Evolutionary conservation across 306 rosid species (phyloP).

Genomic region (Quercus wislizeni): DNA sequence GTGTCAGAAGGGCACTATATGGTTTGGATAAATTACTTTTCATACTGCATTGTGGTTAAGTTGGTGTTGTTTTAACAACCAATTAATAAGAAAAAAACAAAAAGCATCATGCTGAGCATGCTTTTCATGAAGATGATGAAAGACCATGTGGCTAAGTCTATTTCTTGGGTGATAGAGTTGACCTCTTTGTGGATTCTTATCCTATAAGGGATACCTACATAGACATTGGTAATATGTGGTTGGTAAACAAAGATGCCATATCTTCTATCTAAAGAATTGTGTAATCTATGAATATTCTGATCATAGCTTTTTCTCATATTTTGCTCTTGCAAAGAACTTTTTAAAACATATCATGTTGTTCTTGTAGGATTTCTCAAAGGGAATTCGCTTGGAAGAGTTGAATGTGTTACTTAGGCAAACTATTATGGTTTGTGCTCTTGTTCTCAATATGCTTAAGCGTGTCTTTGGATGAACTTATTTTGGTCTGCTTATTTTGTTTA

Average conservation of each 20-base stretch:
- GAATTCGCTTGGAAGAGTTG: slow-evolving; percentile 92
- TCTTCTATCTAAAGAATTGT: not conserved
- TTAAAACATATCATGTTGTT: slow-evolving; percentile 23
- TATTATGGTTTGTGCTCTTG: slow-evolving; percentile 67
- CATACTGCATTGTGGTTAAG: slow-evolving; percentile 17
- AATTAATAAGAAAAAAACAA: not conserved
- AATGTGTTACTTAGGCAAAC: slow-evolving; percentile 86
- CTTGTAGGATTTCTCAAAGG: slow-evolving; percentile 88
- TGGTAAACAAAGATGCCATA: slow-evolving; percentile 11
- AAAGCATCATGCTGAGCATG: slow-evolving; percentile 21
- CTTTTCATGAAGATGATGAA: slow-evolving; percentile 20
- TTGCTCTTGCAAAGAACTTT: slow-evolving; percentile 14
- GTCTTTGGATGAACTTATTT: too few relatives aligned
- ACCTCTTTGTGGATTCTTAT: not conserved
- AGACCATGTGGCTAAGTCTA: not conserved
- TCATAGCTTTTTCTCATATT: slow-evolving; percentile 4
- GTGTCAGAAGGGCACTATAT: slow-evolving; percentile 12
- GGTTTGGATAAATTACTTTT: not conserved
- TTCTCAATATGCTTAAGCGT: not conserved
- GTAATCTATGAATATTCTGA: not conserved
- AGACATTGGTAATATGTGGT: not conserved
- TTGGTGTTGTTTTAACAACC: slow-evolving; percentile 11
- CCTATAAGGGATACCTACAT: not conserved
- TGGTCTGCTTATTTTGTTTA: too few relatives aligned
- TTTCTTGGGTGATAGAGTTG: slow-evolving; percentile 7